Conservation (phyloP, 331 rosid genomes). For the Quercus tomentella region DNA sequence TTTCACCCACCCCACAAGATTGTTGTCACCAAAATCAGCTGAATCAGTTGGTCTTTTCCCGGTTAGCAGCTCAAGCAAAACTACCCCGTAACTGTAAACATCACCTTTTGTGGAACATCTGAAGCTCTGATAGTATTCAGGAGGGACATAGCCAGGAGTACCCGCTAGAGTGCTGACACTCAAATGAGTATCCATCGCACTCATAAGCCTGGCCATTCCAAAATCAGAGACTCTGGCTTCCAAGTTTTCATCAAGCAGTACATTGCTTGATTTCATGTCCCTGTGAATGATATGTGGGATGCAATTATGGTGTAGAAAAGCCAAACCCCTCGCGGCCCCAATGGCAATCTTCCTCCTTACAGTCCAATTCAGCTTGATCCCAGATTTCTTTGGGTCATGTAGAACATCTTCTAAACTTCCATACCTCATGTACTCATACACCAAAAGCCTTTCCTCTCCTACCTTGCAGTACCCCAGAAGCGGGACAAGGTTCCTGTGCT, state of each 20-base stretch:
- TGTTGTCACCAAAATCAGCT: conserved; percentile 60
- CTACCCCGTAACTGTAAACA: conserved; percentile 62
- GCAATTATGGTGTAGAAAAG: conserved; percentile 62
- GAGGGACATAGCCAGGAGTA: conserved; percentile 92
- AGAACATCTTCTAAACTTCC: conserved; percentile 66
- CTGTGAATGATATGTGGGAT: conserved; percentile 61
- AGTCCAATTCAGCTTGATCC: conserved; percentile 55
- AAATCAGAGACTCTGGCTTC: conserved; percentile 67
- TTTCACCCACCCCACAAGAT: conserved; percentile 70
- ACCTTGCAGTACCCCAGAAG: conserved; percentile 93
- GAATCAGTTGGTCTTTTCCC: conserved; percentile 63
- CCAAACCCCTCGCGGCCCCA: conserved; percentile 62
- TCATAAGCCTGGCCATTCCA: conserved; percentile 90
- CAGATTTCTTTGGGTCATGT: conserved; percentile 44
- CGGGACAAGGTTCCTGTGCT: conserved; percentile 93
- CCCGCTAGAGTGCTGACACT: conserved; percentile 69
- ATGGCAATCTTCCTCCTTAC: conserved; percentile 56
- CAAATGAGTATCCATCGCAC: conserved; percentile 68
- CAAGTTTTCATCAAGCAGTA: conserved; percentile 53
- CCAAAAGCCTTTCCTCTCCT: conserved; percentile 63
- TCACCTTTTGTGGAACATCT: conserved; percentile 57
- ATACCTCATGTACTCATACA: conserved; percentile 54
- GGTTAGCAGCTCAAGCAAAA: conserved; percentile 55
- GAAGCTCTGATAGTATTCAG: conserved; percentile 88
- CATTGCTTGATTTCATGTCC: conserved; percentile 84